These are phyloP conservation scores for Ceratobasidium sp. DNA, from an alignment of 1,284 basidiomycete genomes.

Conservation along the genomic window DNA sequence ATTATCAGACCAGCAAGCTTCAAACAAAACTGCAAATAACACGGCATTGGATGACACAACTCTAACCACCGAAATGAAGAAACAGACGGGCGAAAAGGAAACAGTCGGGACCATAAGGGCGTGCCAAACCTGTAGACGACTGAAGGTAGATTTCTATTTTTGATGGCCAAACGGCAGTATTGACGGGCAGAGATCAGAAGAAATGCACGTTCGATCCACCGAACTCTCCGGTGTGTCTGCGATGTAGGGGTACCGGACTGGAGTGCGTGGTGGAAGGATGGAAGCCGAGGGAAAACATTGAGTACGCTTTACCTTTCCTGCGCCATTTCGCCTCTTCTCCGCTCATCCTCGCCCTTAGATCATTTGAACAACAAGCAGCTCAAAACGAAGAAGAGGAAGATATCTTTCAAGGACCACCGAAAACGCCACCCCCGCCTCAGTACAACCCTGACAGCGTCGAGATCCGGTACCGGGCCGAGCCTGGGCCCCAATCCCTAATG, in stretches of 20 bases:
- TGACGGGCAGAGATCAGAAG: conserved; percentile 62
- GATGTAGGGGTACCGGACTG: conserved; percentile 53
- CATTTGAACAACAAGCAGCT: conserved; percentile 20
- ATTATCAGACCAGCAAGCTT: no score
- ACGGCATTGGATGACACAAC: background rate
- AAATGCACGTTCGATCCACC: conserved; percentile 77
- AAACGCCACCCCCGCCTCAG: background rate
- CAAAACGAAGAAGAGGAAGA: conserved; percentile 36
- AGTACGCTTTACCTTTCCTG: background rate
- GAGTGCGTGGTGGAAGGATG: conserved; percentile 83
- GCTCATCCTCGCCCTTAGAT: conserved; percentile 6
- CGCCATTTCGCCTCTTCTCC: background rate
- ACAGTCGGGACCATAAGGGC: conserved; percentile 72
- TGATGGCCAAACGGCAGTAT: background rate
- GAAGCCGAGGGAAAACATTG: conserved; percentile 62
- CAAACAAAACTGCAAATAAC: no score
- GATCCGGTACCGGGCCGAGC: conserved; percentile 33
- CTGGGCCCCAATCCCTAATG: conserved; percentile 24
- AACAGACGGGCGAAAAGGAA: conserved; percentile 8
- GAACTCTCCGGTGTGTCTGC: conserved; percentile 67
- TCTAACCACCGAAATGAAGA: background rate
- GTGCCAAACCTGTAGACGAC: conserved; percentile 81
- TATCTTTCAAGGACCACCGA: conserved; percentile 23
- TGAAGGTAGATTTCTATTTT: conserved; percentile 67
- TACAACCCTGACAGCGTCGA: conserved; percentile 20